A percentile compares a stretch with the other conserved stretches of the same genome.
These are phyloP conservation scores for Trichoderma asperellum DNA, from an alignment of 2,329 filamentous ascomycete genomes.

Conservation along the genomic window DNA sequence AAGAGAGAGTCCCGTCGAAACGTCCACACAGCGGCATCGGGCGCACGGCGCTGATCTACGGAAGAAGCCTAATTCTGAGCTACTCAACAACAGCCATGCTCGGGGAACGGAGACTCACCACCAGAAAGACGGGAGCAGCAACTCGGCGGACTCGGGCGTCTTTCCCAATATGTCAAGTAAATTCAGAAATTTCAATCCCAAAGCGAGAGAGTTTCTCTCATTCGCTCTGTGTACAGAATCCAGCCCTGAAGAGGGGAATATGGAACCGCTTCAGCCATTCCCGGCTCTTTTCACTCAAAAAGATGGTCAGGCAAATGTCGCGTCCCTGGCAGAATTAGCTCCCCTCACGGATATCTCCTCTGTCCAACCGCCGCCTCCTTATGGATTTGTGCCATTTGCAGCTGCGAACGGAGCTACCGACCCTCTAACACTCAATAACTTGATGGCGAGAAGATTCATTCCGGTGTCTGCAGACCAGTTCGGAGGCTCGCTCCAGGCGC, in stretches of 20 bases:
- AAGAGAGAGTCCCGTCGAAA: background rate
- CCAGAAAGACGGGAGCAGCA: conserved; percentile 30
- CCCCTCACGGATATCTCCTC: background rate
- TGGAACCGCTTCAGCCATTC: background rate
- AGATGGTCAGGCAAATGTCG: background rate
- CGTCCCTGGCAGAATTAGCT: background rate
- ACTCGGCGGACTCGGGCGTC: conserved; percentile 35
- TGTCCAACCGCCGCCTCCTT: background rate
- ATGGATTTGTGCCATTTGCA: background rate
- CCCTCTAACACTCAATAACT: background rate
- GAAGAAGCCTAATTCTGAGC: background rate
- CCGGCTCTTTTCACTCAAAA: background rate
- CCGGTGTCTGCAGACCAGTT: conserved; percentile 9
- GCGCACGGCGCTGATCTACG: background rate
- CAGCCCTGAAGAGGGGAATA: background rate
- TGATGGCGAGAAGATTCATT: conserved; percentile 4
- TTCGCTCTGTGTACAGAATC: conserved; percentile 29
- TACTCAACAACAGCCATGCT: background rate
- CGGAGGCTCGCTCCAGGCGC: background rate
- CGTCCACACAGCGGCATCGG: background rate
- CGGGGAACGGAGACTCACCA: background rate
- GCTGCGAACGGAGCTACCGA: background rate
- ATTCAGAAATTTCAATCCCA: conserved; percentile 38
- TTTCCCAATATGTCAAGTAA: conserved; percentile 26
- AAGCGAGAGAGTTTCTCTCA: conserved; percentile 43